Evolutionary conservation across 2,329 filamentous ascomycete genomes (phyloP), one percentile per base, ranked within the genome.

Genomic region (Neonectria neomacrospora): DNA sequence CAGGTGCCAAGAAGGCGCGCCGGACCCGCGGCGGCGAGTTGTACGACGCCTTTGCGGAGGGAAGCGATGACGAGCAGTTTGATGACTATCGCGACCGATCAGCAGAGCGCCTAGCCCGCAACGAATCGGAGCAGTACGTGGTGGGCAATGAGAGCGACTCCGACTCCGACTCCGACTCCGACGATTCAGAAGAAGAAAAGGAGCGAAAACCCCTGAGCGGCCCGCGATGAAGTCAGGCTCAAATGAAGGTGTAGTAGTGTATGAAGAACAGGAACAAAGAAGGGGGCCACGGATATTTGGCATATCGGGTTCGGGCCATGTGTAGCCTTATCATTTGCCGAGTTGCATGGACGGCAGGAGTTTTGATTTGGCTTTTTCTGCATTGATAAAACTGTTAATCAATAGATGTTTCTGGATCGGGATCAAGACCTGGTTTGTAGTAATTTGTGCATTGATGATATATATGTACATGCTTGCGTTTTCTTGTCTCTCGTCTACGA

Each of bases 21-120:
- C 83, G 86, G 68, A 83, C 85, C 54, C 79, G 93, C 20, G 96
- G 93, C 2, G 94, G 95, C 28, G 95, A 98, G 81, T 81, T 99
- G 47, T 99, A 99, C 77, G 96, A 99, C 82, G 96, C 96, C 5
- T 99, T 99, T 83, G 96, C 96, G 0, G 94, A 93, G 16, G 95
- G 94, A 55, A 89, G 86, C 64, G 85, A 87, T 23, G 95, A 95
- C 61, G 94, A 80, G 60, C 83, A 83, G 32, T 79, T 81, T 41
- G 81, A 80, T 5, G 76, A 73, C 48, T 82, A 82, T 34, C 81
- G 80, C 14, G 81, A 82, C 39, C 71, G 70, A 9, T 76, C 78
- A n/a, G 66, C 66, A 7, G 74, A 75, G 18, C 65, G 74, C 52
- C 56, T 77, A 34, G 70, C 72, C 1, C 71, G 69, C 5, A 76